Percentiles rank a stretch among this genome's conserved stretches.
These are phyloP conservation scores for Flaveria floridana DNA, from an alignment of 140 eudicot genomes.

Conservation along the genomic window DNA sequence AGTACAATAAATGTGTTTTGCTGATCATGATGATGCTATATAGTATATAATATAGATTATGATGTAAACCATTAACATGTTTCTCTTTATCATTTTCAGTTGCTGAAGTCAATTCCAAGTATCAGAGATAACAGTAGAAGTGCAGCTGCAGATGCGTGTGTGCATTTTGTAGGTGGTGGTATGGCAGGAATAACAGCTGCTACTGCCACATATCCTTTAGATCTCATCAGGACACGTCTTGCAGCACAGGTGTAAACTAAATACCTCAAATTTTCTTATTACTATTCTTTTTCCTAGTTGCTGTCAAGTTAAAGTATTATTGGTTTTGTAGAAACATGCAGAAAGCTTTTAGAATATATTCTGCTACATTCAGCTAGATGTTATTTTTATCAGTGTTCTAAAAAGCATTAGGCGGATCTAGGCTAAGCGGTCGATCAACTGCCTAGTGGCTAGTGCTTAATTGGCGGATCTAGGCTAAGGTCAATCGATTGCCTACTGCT, in stretches of 20 bases:
- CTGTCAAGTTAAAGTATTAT: not conserved
- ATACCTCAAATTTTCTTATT: not conserved
- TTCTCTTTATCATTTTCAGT: slow-evolving; percentile 33
- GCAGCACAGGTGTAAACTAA: slow-evolving; percentile 68
- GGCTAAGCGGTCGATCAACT: slow-evolving; percentile 18
- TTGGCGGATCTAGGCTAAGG: slow-evolving; percentile 28
- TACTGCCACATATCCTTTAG: slow-evolving; percentile 75
- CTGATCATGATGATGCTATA: not conserved
- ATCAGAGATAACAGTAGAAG: slow-evolving; percentile 39
- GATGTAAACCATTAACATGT: slow-evolving; percentile 1
- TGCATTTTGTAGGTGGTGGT: slow-evolving; percentile 80
- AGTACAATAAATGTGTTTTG: not conserved
- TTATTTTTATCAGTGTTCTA: slow-evolving; percentile 34
- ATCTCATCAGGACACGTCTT: slow-evolving; percentile 84
- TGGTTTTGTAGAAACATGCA: slow-evolving; percentile 9
- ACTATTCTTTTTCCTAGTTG: not conserved
- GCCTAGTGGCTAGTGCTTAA: slow-evolving; percentile 13
- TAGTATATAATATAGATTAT: not conserved
- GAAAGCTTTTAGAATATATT: slow-evolving; percentile 5
- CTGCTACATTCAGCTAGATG: slow-evolving; percentile 21
- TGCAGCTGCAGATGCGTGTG: slow-evolving; percentile 49
- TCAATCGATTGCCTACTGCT: slow-evolving; percentile 13
- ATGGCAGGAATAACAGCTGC: slow-evolving; percentile 81
- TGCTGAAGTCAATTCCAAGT: slow-evolving; percentile 54
- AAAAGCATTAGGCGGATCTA: slow-evolving; percentile 35